Conservation (phyloP, 1,284 basidiomycete species). For the Ustilago bromivora region DNA sequence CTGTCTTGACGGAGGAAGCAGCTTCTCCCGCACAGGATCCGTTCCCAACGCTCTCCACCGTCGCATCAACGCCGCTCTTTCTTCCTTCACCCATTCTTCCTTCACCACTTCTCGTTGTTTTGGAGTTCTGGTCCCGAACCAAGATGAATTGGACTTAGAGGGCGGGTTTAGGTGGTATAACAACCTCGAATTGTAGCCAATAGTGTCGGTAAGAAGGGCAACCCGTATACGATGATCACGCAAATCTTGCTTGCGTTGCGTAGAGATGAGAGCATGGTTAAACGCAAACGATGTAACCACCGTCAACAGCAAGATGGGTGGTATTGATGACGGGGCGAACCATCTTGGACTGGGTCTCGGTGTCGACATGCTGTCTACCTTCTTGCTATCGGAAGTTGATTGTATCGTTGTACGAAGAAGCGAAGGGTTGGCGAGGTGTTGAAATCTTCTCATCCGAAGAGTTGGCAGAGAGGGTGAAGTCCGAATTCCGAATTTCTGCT, state of each 20-base stretch:
- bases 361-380: slow-evolving; percentile 1
- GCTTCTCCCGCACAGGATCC: background rate
- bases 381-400: background rate
- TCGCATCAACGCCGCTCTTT: slow-evolving; percentile 5
- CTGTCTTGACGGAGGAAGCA: slow-evolving; percentile 2
- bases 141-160: background rate
- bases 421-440: background rate
- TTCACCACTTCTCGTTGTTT: background rate
- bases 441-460: background rate
- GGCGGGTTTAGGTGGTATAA: slow-evolving; percentile 26
- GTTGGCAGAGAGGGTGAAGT: background rate
- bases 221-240: slow-evolving; percentile 24
- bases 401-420: background rate
- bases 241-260: slow-evolving; percentile 26
- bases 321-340: slow-evolving; percentile 32
- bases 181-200: slow-evolving; percentile 23
- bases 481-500: background rate
- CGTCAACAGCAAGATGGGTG: slow-evolving; percentile 44
- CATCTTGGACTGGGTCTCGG: slow-evolving; percentile 11
- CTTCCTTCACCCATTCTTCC: slow-evolving; percentile 2
- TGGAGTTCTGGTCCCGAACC: background rate
- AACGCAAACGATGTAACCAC: slow-evolving; percentile 46
- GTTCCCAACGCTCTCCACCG: slow-evolving; percentile 25
- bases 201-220: slow-evolving; percentile 24
- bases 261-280: slow-evolving; percentile 45